Conservation (phyloP, 1,284 basidiomycete genomes). For the Sphaerobolus stellatus region DNA sequence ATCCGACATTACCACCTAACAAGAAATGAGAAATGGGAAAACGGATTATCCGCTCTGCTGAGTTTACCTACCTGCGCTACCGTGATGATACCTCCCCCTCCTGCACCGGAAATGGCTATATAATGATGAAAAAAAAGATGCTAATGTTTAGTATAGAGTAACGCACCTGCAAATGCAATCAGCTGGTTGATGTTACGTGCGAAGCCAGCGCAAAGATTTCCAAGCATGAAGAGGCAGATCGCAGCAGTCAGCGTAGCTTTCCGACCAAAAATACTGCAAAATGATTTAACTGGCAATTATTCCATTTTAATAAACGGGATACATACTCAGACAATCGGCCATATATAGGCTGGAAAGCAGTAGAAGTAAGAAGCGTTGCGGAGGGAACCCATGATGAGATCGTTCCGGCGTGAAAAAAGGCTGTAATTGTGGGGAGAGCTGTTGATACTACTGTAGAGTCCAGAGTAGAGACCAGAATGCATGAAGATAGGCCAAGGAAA, state of each 20-base stretch:
- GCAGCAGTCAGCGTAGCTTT: constrained; percentile 61
- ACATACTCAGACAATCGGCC: constrained; percentile 6
- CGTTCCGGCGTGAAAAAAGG: constrained; percentile 66
- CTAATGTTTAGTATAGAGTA: not conserved
- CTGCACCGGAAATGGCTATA: constrained; percentile 55
- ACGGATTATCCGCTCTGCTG: not conserved
- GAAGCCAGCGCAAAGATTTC: constrained; percentile 58
- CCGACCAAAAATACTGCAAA: constrained; percentile 78
- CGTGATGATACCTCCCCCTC: constrained; percentile 66
- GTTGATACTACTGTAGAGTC: constrained; percentile 71
- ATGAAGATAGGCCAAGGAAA: constrained; percentile 60
- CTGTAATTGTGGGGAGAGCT: constrained; percentile 64
- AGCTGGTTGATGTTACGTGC: constrained; percentile 65
- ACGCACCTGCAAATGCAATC: constrained; percentile 62
- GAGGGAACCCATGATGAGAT: constrained; percentile 71
- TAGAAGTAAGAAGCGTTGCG: constrained; percentile 61
- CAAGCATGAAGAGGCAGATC: constrained; percentile 62
- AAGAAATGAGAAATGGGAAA: not conserved
- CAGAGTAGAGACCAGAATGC: constrained; percentile 54
- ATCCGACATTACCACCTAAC: constrained; percentile 54
- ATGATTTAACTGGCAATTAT: constrained; percentile 65
- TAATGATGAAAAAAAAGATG: not conserved
- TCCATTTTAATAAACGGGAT: not conserved
- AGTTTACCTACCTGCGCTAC: constrained; percentile 48
- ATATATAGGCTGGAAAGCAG: constrained; percentile 55